These are phyloP conservation scores for Pleurotus tuber-regium DNA, from an alignment of 768 basidiomycete genomes.

Conservation along the genomic window DNA sequence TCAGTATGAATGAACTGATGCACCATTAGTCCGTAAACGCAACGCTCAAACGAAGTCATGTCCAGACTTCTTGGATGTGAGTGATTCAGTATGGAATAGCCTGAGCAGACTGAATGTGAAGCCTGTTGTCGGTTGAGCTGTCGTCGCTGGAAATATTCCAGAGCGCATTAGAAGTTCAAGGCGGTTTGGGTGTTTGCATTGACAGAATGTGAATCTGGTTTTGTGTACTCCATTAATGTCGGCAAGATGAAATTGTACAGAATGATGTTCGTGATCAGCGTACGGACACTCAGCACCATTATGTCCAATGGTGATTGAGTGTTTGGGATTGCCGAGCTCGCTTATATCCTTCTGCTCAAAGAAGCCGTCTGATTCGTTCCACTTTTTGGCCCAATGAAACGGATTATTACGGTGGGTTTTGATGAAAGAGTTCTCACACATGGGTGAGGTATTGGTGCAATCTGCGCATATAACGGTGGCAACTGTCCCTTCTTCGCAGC, in stretches of 20 bases:
- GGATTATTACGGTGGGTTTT: background rate
- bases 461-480: background rate
- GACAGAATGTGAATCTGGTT: background rate
- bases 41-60: constrained; percentile 27
- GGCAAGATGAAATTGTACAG: background rate
- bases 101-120: constrained; percentile 18
- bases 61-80: constrained; percentile 27
- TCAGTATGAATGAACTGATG: constrained; percentile 16
- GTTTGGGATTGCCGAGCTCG: background rate
- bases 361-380: background rate
- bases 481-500: too few relatives aligned
- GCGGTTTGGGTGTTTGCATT: background rate
- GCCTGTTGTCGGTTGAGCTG: constrained; percentile 12
- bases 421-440: background rate
- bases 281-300: background rate
- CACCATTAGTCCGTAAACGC: constrained; percentile 18
- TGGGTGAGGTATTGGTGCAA: background rate
- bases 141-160: constrained; percentile 16
- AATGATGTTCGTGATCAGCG: background rate
- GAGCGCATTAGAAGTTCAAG: background rate
- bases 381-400: background rate
- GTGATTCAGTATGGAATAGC: constrained; percentile 25
- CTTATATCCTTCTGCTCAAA: background rate
- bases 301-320: background rate
- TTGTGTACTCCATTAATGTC: background rate